phyloP scores from a whole-genome alignment of 345 rosid genomes.

The Brassica cretica region DNA sequence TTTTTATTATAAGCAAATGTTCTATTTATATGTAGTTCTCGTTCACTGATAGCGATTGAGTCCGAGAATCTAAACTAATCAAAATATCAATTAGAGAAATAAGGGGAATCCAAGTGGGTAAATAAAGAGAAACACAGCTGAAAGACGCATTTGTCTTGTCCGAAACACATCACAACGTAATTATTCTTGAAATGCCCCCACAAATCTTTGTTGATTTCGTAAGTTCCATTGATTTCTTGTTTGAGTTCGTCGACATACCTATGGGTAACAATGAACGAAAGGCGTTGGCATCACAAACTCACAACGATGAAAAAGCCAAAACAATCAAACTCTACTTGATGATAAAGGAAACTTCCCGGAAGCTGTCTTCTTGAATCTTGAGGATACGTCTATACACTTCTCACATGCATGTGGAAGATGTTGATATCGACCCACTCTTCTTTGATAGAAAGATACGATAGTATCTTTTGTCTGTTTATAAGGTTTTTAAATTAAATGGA shows the following conservation, averaged over 20 bases:
- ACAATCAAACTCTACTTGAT: background rate
- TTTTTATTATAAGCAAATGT: background rate
- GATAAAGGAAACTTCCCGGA: conserved; percentile 37
- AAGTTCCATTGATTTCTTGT: conserved; percentile 21
- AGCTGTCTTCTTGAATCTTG: conserved; percentile 25
- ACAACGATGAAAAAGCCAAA: conserved; percentile 24
- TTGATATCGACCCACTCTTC: conserved; percentile 19
- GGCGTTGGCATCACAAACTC: conserved; percentile 8
- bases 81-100: background rate
- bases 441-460: background rate
- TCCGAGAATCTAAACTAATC: background rate
- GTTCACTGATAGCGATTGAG: conserved; percentile 6
- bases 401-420: conserved; percentile 32
- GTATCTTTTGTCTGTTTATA: background rate
- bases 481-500: background rate
- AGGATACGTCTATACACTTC: conserved; percentile 29
- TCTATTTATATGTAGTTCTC: background rate
- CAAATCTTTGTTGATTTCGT: conserved; percentile 25
- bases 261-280: conserved; percentile 19
- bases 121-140: background rate
- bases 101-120: conserved; percentile 32
- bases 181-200: conserved; percentile 23
- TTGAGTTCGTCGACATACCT: conserved; percentile 17
- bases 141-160: conserved; percentile 21
- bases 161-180: conserved; percentile 9